Conservation (phyloP, 2,329 filamentous ascomycete species). For the Fusarium pseudonygamai region DNA sequence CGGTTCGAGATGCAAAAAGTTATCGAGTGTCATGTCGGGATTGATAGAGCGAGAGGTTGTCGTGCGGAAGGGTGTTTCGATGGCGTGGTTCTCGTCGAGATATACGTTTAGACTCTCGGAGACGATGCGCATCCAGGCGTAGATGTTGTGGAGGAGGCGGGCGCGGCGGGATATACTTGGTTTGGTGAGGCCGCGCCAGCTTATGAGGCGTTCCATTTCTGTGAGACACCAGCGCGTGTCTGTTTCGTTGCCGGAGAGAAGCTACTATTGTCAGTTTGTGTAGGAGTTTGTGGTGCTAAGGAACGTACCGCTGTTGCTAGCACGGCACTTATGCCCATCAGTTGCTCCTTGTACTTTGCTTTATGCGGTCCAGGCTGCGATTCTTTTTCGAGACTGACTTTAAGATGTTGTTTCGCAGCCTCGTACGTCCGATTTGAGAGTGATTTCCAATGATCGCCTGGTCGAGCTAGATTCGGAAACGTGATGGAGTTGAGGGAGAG, state of each 20-base stretch:
- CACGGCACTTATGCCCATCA: constrained; percentile 34
- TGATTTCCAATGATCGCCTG: constrained; percentile 17
- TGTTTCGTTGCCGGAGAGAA: constrained; percentile 29
- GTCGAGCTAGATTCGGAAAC: constrained; percentile 2
- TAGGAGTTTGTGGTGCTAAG: rapidly evolving
- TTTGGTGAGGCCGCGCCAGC: constrained; percentile 32
- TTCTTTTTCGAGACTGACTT: constrained; percentile 33
- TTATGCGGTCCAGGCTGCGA: constrained; percentile 26
- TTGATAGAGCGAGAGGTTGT: not conserved
- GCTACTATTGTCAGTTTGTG: not conserved
- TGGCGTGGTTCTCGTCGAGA: constrained; percentile 20
- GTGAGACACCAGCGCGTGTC: constrained; percentile 34
- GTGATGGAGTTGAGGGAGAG: constrained; percentile 22
- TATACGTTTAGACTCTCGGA: constrained; percentile 35
- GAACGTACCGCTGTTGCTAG: constrained; percentile 29
- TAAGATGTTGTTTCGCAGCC: constrained; percentile 37
- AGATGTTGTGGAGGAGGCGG: constrained; percentile 33
- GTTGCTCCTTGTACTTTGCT: constrained; percentile 37
- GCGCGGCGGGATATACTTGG: constrained; percentile 34
- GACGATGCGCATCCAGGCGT: constrained; percentile 40
- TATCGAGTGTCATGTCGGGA: constrained; percentile 30
- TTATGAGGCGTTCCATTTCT: constrained; percentile 35
- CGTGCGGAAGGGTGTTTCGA: constrained; percentile 12
- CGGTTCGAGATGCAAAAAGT: constrained; percentile 35
- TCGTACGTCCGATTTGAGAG: constrained; percentile 26